Percentiles rank a stretch among this genome's conserved stretches.
Evolutionary conservation across 805 yeast genomes (phyloP).

Genomic region (Candida corydali): DNA sequence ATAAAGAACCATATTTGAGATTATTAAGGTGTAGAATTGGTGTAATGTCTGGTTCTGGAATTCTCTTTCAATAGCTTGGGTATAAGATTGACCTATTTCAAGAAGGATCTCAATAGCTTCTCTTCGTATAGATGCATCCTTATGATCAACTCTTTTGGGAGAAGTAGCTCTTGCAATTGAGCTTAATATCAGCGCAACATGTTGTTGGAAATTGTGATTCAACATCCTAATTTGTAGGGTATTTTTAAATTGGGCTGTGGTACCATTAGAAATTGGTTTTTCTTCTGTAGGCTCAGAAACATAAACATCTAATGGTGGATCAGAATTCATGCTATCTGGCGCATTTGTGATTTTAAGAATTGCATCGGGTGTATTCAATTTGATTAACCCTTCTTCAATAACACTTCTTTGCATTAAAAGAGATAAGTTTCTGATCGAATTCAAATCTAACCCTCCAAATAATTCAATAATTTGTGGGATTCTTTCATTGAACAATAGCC

Average conservation of each 20-base stretch:
- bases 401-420: conserved; percentile 47
- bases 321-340: conserved; percentile 20
- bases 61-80: conserved; percentile 19
- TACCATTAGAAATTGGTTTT: conserved; percentile 19
- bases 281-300: conserved; percentile 33
- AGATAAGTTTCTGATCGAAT: conserved; percentile 39
- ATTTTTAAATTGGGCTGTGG: conserved; percentile 61
- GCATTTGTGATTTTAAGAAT: conserved; percentile 44
- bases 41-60: conserved; percentile 18
- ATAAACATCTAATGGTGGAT: conserved; percentile 41
- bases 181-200: conserved; percentile 38
- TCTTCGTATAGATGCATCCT: conserved; percentile 25
- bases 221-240: conserved; percentile 53
- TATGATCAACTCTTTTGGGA: conserved; percentile 45
- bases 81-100: conserved; percentile 22
- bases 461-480: conserved; percentile 36
- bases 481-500: conserved; percentile 44
- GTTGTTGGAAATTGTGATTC: conserved; percentile 44
- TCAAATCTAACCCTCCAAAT: conserved; percentile 39
- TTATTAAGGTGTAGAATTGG: conserved; percentile 26
- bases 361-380: conserved; percentile 43
- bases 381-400: conserved; percentile 54
- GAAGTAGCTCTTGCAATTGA: conserved; percentile 43
- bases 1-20: conserved; percentile 33
- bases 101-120: conserved; percentile 40